Evolutionary conservation across 805 yeast genomes (phyloP), one percentile per base, ranked within the genome.

Genomic region (Candida krabiensis): DNA sequence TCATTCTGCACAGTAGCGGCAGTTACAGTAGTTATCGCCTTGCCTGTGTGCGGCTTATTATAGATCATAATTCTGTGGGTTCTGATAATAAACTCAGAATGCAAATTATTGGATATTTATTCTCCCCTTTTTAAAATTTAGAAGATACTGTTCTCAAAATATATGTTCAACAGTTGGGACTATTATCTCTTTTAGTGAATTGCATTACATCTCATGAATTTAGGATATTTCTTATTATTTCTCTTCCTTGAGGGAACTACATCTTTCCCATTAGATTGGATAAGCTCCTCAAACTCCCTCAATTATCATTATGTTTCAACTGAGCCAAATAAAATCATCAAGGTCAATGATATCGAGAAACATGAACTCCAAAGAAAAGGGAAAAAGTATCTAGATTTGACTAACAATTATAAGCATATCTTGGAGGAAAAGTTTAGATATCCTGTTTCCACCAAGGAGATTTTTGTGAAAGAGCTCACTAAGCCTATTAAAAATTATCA

Each of bases 371-470:
- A 54, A 41, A 46, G 67, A 26, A 43, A 58, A 7, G 63, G 65
- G 27, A 47, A 53, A n/a, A 57, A 58, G 28, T 71, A 70, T 40
- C 61, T 71, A 29, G 77, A 72, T 52, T 61, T 71, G 12, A 70
- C 77, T 12, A 14, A 28, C 5, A 44, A 40, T 19, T 44, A 31
- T 32, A 28, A 27, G 12, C 25, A 30, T 9, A 30, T 44, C 8
- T 17, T 44, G n/a, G n/a, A n/a, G n/a, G n/a, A 8, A 36, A 30
- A 17, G 11, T 11, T n/a, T 13, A 33, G 25, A 5, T 15, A 19
- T 14, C 15, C 27, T 11, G 21, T 30, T 12, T 9, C 5, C 22
- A 13, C 21, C 11, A 40, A 34, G 2, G 36, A 36, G 9, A 19
- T 29, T 4, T 5, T 36, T 4, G 14, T 19, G 9, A 8, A 39